These are phyloP conservation scores for Gamsiella multidivaricata DNA, from an alignment of 192 early-diverging fungal genomes.

Conservation along the genomic window DNA sequence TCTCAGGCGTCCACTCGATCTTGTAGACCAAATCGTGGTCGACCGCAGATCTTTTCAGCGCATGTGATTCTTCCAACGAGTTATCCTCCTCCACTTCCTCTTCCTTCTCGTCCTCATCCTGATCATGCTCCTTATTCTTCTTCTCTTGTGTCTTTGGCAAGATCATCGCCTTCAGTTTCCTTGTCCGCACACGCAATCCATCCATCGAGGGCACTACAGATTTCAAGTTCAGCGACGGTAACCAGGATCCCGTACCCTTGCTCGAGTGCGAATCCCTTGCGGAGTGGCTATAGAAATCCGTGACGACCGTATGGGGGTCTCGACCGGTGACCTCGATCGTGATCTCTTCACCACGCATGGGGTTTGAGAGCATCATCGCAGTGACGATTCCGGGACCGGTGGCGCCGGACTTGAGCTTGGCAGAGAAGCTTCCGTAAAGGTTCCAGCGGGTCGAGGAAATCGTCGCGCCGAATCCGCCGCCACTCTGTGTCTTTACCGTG, in stretches of 20 bases:
- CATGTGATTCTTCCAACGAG: constrained; percentile 29
- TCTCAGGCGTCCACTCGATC: constrained; percentile 56
- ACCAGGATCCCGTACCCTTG: neutral
- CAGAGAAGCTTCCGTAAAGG: constrained; percentile 68
- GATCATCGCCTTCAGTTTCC: constrained; percentile 26
- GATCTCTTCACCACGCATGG: constrained; percentile 53
- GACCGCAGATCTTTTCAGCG: constrained; percentile 14
- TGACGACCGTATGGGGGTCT: constrained; percentile 32
- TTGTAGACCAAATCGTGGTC: constrained; percentile 41
- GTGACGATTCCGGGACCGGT: constrained; percentile 68
- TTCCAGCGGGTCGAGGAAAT: constrained; percentile 66
- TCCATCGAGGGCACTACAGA: constrained; percentile 16
- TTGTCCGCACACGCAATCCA: constrained; percentile 2
- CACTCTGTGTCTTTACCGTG: constrained; percentile 31
- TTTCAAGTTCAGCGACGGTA: constrained; percentile 1
- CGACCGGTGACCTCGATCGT: constrained; percentile 36
- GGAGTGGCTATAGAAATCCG: constrained; percentile 30
- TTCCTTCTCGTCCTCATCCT: neutral
- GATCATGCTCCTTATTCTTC: neutral
- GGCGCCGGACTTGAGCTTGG: constrained; percentile 63
- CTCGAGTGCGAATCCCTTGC: neutral
- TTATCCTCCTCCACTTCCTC: neutral
- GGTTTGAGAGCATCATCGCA: constrained; percentile 58
- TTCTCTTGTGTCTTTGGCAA: constrained; percentile 2
- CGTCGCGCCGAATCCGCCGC: constrained; percentile 67